phyloP scores from a whole-genome alignment of 164 flowering plant species.

The Buxus sempervirens region DNA sequence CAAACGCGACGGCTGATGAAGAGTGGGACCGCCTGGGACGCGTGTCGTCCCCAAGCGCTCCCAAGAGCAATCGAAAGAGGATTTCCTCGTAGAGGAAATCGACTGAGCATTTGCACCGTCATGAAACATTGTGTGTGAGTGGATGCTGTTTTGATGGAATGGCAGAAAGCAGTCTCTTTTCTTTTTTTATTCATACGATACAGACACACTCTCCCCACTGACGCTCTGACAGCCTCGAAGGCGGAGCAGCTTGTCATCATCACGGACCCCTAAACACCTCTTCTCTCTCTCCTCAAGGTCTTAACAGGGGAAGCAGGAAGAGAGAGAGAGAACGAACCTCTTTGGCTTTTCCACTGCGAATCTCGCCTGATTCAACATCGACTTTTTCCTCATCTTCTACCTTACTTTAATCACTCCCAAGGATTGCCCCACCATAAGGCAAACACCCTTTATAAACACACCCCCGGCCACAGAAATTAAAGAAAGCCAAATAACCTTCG shows the following conservation, averaged over 20 bases:
- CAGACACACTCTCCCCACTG: constrained; percentile 5
- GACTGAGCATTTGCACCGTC: too few relatives aligned
- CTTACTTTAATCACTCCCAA: not conserved
- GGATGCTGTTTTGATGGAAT: too few relatives aligned
- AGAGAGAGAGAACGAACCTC: not conserved
- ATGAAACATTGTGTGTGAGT: too few relatives aligned
- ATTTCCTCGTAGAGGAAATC: too few relatives aligned
- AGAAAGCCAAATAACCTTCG: not conserved
- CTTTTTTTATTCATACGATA: too few relatives aligned
- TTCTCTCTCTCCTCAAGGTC: not conserved
- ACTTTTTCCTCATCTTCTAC: not conserved
- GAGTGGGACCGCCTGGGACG: too few relatives aligned
- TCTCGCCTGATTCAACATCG: not conserved
- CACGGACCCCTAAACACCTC: not conserved
- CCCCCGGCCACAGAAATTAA: not conserved
- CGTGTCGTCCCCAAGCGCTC: too few relatives aligned
- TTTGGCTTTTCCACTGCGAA: not conserved
- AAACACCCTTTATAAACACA: not conserved
- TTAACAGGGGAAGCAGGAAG: not conserved
- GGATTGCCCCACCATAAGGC: not conserved
- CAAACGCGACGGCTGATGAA: too few relatives aligned
- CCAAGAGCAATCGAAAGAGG: too few relatives aligned
- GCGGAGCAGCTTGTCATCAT: constrained; percentile 11
- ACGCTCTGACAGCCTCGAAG: constrained; percentile 20
- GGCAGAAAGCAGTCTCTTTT: too few relatives aligned